Conservation (phyloP, 2,329 filamentous ascomycete genomes). For the Calonectria multiphialidica region DNA sequence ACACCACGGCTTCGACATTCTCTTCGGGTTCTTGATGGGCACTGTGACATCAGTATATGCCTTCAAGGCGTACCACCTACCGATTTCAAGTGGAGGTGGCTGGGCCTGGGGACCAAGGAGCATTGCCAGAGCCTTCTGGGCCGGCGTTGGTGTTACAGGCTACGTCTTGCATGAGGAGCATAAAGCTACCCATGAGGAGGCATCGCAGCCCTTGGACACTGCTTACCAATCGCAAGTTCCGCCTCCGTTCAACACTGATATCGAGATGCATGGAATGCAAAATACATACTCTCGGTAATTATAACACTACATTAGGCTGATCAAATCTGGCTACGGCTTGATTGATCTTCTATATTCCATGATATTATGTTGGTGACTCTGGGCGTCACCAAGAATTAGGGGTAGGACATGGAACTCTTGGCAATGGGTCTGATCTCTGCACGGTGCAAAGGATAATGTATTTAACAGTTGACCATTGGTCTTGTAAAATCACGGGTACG, state of each 20-base stretch:
- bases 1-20: conserved; percentile 90
- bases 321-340: too few relatives aligned
- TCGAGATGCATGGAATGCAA: neutral
- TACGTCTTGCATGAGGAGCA: conserved; percentile 59
- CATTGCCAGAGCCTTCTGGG: conserved; percentile 80
- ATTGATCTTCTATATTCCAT: too few relatives aligned
- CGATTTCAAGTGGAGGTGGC: conserved; percentile 77
- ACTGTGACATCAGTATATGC: conserved; percentile 76
- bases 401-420: neutral
- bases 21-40: conserved; percentile 85
- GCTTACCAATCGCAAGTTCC: neutral
- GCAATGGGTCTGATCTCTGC: neutral
- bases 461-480: neutral
- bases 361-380: neutral
- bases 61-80: conserved; percentile 89
- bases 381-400: too few relatives aligned
- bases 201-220: neutral
- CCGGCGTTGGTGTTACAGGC: conserved; percentile 74
- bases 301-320: neutral
- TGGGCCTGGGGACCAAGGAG: conserved; percentile 91
- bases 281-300: neutral
- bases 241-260: neutral
- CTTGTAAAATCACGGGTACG: neutral
- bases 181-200: conserved; percentile 26
- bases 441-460: neutral